Evolutionary conservation across 31 red algal species (phyloP), one percentile per base, ranked within the genome.

Genomic region (Bonnemaisonia californica): DNA sequence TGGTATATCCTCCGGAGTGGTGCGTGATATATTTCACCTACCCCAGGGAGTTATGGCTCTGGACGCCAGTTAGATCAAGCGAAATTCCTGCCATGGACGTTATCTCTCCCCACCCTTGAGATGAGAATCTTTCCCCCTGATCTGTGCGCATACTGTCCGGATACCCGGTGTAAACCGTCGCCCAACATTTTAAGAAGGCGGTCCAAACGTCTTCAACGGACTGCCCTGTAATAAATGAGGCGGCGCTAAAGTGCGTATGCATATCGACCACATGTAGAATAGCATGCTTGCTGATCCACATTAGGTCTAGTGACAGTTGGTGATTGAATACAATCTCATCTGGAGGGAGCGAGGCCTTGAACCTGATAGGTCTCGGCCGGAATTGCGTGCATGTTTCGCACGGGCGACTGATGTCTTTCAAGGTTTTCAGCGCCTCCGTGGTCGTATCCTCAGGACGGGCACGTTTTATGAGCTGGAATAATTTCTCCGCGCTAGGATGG

Each of bases 331-430:
- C 36, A 35, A 68, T 68, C 12, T 4, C 18, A 68, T 51, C 16
- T 51, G 45, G 45, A 51, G 45, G n/a, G n/a, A n/a, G n/a, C n/a
- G n/a, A n/a, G n/a, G n/a, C n/a, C n/a, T n/a, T n/a, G n/a, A n/a
- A n/a, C n/a, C n/a, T n/a, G n/a, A n/a, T n/a, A n/a, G n/a, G n/a
- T n/a, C n/a, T n/a, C n/a, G n/a, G n/a, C n/a, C n/a, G n/a, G n/a
- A n/a, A n/a, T n/a, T n/a, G n/a, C n/a, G n/a, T n/a, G n/a, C n/a
- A n/a, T n/a, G n/a, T n/a, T n/a, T n/a, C n/a, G n/a, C n/a, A n/a
- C n/a, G n/a, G n/a, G n/a, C n/a, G n/a, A n/a, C n/a, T n/a, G n/a
- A 89, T 89, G 23, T 89, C 69, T 66, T 89, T 36, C 1, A 74
- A 38, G 9, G 31, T 47, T 3, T 71, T 57, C 40, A 18, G 1